These are phyloP conservation scores for Erodium maritimum DNA, from an alignment of 345 rosid species.

Conservation along the genomic window DNA sequence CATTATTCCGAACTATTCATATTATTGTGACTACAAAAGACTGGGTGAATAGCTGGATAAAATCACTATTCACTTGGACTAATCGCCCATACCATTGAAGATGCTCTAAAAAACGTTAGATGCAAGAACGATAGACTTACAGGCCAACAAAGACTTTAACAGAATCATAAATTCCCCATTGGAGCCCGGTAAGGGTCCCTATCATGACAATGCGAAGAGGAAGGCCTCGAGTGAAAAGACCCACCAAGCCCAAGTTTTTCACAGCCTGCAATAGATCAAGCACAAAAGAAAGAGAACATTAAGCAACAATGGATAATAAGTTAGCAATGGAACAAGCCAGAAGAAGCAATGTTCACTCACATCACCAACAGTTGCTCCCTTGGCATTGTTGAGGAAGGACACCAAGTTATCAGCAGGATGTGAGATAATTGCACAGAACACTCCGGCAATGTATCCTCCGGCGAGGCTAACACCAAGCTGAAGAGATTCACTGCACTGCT, in stretches of 20 bases:
- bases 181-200: constrained; percentile 31
- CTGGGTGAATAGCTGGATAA: too few species aligned
- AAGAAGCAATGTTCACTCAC: constrained; percentile 25
- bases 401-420: constrained; percentile 97
- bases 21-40: too few species aligned
- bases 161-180: constrained; percentile 34
- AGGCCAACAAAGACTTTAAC: constrained; percentile 29
- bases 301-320: not conserved
- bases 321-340: not conserved
- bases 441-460: constrained; percentile 89
- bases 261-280: not conserved
- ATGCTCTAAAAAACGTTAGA: not conserved
- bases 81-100: not conserved
- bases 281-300: not conserved
- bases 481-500: constrained; percentile 56
- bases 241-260: constrained; percentile 25
- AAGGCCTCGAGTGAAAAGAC: constrained; percentile 29
- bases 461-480: constrained; percentile 91
- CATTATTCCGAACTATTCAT: too few species aligned
- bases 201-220: constrained; percentile 34
- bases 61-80: too few species aligned
- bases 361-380: constrained; percentile 78
- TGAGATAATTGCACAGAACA: constrained; percentile 72
- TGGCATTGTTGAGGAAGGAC: constrained; percentile 88
- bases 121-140: constrained; percentile 9